Conservation (phyloP, 1,139 yeast genomes). For the Blastobotrys malaysiensis region DNA sequence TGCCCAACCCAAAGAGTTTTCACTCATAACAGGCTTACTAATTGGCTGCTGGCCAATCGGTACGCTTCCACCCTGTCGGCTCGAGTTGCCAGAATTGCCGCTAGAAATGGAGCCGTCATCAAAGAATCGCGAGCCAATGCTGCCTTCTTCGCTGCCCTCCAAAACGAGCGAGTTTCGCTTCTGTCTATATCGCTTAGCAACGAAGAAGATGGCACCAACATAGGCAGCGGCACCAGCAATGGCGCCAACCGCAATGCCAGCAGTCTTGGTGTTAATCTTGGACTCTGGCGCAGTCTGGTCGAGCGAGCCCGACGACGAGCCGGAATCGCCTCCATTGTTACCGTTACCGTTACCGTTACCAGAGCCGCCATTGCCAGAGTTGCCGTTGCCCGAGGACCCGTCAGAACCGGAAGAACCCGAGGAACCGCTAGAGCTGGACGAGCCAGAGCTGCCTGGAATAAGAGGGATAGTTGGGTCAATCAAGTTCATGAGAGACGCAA, state of each 20-base stretch:
- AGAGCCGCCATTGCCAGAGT: conserved; percentile 11
- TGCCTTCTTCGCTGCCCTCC: conserved; percentile 10
- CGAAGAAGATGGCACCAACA: conserved; percentile 34
- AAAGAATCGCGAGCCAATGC: conserved; percentile 11
- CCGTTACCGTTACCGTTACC: conserved; percentile 11
- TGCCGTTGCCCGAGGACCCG: conserved; percentile 17
- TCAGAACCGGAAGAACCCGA: conserved; percentile 13
- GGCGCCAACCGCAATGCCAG: conserved; percentile 38
- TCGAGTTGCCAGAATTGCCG: conserved; percentile 5
- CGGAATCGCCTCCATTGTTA: conserved; percentile 3
- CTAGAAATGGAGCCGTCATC: conserved; percentile 10
- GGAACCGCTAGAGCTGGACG: conserved; percentile 14
- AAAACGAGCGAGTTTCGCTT: conserved; percentile 16
- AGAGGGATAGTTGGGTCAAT: conserved; percentile 37
- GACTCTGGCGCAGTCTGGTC: conserved; percentile 28
- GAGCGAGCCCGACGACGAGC: conserved; percentile 29
- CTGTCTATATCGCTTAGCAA: conserved; percentile 29
- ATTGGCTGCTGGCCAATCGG: conserved; percentile 29
- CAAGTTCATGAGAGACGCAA: conserved; percentile 33
- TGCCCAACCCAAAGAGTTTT: conserved; percentile 39
- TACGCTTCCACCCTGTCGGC: conserved; percentile 16
- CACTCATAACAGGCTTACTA: conserved; percentile 38
- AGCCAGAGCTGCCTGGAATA: conserved; percentile 21
- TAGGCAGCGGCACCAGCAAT: conserved; percentile 35
- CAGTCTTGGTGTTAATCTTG: conserved; percentile 29